phyloP scores from a whole-genome alignment of 1,284 basidiomycete species.

The Laetiporus sulphureus region DNA sequence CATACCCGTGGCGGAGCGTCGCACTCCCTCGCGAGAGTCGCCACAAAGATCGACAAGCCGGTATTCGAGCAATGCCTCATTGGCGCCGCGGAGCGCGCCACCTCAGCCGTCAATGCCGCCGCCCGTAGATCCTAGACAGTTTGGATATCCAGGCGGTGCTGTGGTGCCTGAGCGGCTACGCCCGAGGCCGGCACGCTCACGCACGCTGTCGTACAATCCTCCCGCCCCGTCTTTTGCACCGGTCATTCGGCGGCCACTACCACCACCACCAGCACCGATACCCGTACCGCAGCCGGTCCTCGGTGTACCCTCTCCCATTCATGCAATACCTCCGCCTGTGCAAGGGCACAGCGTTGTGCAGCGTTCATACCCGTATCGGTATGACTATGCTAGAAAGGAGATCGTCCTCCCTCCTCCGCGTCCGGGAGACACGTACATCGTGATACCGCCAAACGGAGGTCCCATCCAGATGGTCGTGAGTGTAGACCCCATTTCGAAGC shows the following conservation, averaged over 20 bases:
- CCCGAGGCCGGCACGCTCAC: slow-evolving; percentile 12
- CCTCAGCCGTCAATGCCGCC: not conserved
- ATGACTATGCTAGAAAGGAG: slow-evolving; percentile 14
- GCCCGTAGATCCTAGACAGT: not conserved
- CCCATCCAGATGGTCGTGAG: slow-evolving; percentile 21
- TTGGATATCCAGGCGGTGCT: too few relatives aligned
- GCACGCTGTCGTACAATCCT: slow-evolving; percentile 10
- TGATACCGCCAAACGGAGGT: slow-evolving; percentile 23
- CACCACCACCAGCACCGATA: slow-evolving; percentile 5
- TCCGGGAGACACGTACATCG: slow-evolving; percentile 22
- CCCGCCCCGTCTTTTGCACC: slow-evolving; percentile 10
- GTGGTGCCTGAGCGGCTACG: not conserved
- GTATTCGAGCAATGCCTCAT: not conserved
- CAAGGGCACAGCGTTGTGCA: slow-evolving; percentile 6
- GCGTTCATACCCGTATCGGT: slow-evolving; percentile 15
- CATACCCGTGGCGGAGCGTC: slow-evolving; percentile 4
- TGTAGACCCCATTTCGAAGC: slow-evolving; percentile 1
- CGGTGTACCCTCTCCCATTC: slow-evolving; percentile 1
- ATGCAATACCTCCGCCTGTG: slow-evolving; percentile 1
- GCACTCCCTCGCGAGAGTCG: not conserved
- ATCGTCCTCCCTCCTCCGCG: slow-evolving; percentile 22
- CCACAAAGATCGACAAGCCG: slow-evolving; percentile 9
- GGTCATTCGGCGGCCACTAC: too few relatives aligned
- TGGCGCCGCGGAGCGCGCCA: slow-evolving; percentile 1
- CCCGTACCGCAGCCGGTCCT: slow-evolving; percentile 7